A percentile compares a stretch with the other conserved stretches of the same genome.
phyloP scores from a whole-genome alignment of 768 basidiomycete species.

The Mycena vitilis region DNA sequence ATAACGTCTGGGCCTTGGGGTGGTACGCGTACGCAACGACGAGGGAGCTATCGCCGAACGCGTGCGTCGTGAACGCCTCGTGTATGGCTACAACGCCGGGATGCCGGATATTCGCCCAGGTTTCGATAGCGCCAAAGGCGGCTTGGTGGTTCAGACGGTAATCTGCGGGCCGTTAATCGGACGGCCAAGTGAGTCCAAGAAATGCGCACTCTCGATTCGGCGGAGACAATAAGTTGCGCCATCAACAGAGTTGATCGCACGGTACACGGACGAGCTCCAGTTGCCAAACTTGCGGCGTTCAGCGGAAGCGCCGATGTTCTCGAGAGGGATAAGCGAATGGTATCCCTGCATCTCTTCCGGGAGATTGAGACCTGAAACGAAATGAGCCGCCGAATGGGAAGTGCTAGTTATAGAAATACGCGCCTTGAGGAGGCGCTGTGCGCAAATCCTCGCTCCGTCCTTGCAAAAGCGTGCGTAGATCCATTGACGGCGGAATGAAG shows the following conservation, averaged over 20 bases:
- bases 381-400: slow-evolving; percentile 41
- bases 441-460: slow-evolving; percentile 77
- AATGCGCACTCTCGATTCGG: slow-evolving; percentile 84
- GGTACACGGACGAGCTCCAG: slow-evolving; percentile 88
- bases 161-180: slow-evolving; percentile 57
- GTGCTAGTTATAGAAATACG: slow-evolving; percentile 3
- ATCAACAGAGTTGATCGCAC: slow-evolving; percentile 81
- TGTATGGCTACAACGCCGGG: slow-evolving; percentile 85
- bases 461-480: slow-evolving; percentile 58
- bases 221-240: slow-evolving; percentile 83
- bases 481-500: slow-evolving; percentile 70
- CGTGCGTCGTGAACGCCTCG: slow-evolving; percentile 95
- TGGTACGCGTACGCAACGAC: slow-evolving; percentile 93
- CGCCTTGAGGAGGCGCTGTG: slow-evolving; percentile 54
- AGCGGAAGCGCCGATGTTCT: slow-evolving; percentile 54
- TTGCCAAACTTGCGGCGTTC: slow-evolving; percentile 85
- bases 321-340: slow-evolving; percentile 86
- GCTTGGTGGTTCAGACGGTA: slow-evolving; percentile 85
- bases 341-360: slow-evolving; percentile 94
- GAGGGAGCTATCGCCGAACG: slow-evolving; percentile 93
- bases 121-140: slow-evolving; percentile 85
- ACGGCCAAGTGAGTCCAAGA: slow-evolving; percentile 3
- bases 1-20: slow-evolving; percentile 84
- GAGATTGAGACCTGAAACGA: slow-evolving; percentile 62
- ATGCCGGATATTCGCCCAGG: slow-evolving; percentile 87